Base-by-base conservation (phyloP, 2,329 filamentous ascomycete genomes). In the Scedosporium aurantiacum region DNA sequence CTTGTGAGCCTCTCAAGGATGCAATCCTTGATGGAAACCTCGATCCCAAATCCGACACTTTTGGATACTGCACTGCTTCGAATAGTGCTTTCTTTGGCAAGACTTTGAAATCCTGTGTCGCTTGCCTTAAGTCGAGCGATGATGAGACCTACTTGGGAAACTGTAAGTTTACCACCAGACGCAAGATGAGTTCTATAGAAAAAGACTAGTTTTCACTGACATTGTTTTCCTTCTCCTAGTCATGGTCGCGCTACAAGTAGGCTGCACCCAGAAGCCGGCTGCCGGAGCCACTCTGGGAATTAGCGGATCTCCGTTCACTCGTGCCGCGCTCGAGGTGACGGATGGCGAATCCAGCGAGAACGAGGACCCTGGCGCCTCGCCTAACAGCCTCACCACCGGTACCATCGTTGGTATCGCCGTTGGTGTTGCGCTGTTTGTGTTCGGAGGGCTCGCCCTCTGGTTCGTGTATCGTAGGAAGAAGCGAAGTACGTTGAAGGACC, bases 321-420 rank as follows among this genome's bases (percentile, higher is more conserved):
- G 64, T 0, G 61, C 64, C 0, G 50, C 66, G 0, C 66, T 81
- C 32, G 78, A 75, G 52, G 77, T 78, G n/a, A 76, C 73, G 0
- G 65, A 71, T 0, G 63, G 61, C 2, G 63, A 66, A 3, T 64
- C 67, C 3, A 73, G 71, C 2, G 65, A 69, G 2, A 57, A 70
- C 0, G 63, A 65, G 0, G 65, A 68, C 1, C 66, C 67, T 0
- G 69, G 71, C 0, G 68, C 69, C 1, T 69, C 64, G 0, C 64
- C 67, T 2, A 68, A 66, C 3, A 66, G 66, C 8, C 74, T 83
- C 67, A 75, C 77, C 0, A 75, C 75, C 0, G 77, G 78, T 2
- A 77, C 78, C n/a, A 79, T 83, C 16, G 78, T 79, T 0, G 82
- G 81, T 18, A 83, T 85, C 55, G 75, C 73, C 0, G 68, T 82